Percentiles rank a stretch among this genome's conserved stretches.
These are phyloP conservation scores for Lactarius akahatsu DNA, from an alignment of 768 basidiomycete species.

Conservation along the genomic window DNA sequence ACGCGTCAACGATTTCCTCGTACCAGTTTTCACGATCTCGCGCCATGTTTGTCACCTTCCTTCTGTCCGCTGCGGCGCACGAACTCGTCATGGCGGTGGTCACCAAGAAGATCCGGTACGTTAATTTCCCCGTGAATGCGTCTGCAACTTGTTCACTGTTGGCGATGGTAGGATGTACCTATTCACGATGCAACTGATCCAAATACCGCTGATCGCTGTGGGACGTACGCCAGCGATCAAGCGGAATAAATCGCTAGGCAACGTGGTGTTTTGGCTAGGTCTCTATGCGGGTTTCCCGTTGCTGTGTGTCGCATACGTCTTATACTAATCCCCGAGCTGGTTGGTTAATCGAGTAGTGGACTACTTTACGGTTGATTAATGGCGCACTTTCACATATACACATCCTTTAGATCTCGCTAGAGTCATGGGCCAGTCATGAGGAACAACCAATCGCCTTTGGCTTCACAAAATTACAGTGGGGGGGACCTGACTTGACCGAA, in stretches of 20 bases:
- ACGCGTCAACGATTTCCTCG: slow-evolving; percentile 79
- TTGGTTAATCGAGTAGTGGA: background rate
- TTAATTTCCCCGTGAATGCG: background rate
- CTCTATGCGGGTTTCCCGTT: slow-evolving; percentile 91
- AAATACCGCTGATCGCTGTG: slow-evolving; percentile 87
- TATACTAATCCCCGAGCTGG: slow-evolving; percentile 42
- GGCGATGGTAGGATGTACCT: slow-evolving; percentile 66
- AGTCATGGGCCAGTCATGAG: no score
- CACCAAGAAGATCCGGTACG: slow-evolving; percentile 84
- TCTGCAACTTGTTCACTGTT: background rate
- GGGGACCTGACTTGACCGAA: no score
- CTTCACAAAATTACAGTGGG: no score
- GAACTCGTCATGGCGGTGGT: slow-evolving; percentile 97
- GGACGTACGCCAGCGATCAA: slow-evolving; percentile 76
- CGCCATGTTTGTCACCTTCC: slow-evolving; percentile 93
- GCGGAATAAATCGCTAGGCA: slow-evolving; percentile 77
- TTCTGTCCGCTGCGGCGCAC: slow-evolving; percentile 85
- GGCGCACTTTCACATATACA: background rate
- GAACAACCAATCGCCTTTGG: no score
- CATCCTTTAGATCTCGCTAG: background rate
- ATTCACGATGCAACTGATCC: slow-evolving; percentile 73
- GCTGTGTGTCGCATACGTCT: slow-evolving; percentile 75
- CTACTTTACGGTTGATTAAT: background rate
- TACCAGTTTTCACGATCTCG: slow-evolving; percentile 70
- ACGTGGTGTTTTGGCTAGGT: slow-evolving; percentile 91